Evolutionary conservation across 805 yeast species (phyloP), one percentile per base, ranked within the genome.

Genomic region (Candida wancherniae): DNA sequence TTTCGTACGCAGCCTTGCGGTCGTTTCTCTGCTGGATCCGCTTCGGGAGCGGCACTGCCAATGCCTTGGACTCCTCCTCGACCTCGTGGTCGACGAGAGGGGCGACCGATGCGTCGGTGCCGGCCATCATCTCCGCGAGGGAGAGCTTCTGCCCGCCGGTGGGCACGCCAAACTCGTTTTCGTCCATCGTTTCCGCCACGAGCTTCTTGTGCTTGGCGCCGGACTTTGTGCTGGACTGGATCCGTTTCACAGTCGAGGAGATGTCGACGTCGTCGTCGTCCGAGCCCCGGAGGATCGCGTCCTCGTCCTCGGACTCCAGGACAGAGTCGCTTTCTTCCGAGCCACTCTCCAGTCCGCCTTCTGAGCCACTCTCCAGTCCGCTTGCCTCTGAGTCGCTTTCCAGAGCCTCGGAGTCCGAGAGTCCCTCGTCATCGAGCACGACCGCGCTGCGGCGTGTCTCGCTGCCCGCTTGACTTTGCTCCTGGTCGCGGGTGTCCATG

Each of bases 1-100:
- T 73, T 35, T 84, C 94, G 54, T 84, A 88, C 0, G 98, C 97
- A 2, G 90, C 97, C 35, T 69, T 71, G 51, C 97, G 73, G 46
- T 88, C 95, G 44, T 81, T 73, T 51, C 92, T 76, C 46, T 84
- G 75, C 57, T 87, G 94, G 33, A 90, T 78, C 44, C 94, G 75
- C 47, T 77, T 75, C 1, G 97, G 95, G 33, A 87, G 67, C 2
- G 97, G 97, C 9, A 86, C 79, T 0, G 81, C 73, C 28, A 86
- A 60, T 1, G 90, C 69, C 39, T 68, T 67, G 11, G 55, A 36
- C 15, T 63, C 57, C 18, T 63, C 57, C 22, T 58, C 59, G 4
- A 58, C 58, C 24, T 53, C 56, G 14, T 60, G 55, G 19, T 77
- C 61, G 10, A 75, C 52, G 22, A 69, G 59, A 5, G 81, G 73